Evolutionary conservation across 345 rosid species (phyloP).

Genomic region (Ricinus communis): DNA sequence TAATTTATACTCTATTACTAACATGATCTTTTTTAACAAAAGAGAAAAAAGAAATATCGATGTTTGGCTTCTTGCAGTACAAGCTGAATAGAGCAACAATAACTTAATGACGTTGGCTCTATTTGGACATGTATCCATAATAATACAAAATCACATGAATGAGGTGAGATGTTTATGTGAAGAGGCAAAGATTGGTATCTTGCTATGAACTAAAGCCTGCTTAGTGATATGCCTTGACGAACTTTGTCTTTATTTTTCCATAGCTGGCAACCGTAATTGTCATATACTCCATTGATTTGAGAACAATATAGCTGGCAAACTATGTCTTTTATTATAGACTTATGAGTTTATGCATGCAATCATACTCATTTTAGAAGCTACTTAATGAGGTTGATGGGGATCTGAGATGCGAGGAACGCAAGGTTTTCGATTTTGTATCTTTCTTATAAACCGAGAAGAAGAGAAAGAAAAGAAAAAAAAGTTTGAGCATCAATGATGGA

Average conservation of each 20-base stretch:
- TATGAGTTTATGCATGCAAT: neutral
- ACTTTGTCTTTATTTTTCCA: constrained; percentile 1
- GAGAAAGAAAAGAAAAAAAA: neutral
- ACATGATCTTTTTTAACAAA: no score
- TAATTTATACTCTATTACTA: no score
- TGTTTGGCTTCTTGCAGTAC: no score
- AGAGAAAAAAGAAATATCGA: no score
- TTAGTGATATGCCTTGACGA: neutral
- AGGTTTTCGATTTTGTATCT: no score
- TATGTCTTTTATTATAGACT: constrained; percentile 3
- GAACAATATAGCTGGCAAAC: constrained; percentile 12
- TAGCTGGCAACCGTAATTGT: constrained; percentile 11
- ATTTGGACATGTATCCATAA: neutral
- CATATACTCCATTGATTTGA: neutral
- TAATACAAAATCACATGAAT: neutral
- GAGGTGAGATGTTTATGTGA: no score
- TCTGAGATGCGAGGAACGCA: no score
- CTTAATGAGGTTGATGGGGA: no score
- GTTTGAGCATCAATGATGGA: neutral
- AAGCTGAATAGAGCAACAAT: no score
- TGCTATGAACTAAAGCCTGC: constrained; percentile 3
- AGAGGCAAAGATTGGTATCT: neutral
- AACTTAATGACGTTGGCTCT: neutral
- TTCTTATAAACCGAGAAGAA: no score
- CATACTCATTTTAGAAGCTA: no score